Conservation (phyloP, 2,329 filamentous ascomycete species). For the Emericellopsis cladophorae region DNA sequence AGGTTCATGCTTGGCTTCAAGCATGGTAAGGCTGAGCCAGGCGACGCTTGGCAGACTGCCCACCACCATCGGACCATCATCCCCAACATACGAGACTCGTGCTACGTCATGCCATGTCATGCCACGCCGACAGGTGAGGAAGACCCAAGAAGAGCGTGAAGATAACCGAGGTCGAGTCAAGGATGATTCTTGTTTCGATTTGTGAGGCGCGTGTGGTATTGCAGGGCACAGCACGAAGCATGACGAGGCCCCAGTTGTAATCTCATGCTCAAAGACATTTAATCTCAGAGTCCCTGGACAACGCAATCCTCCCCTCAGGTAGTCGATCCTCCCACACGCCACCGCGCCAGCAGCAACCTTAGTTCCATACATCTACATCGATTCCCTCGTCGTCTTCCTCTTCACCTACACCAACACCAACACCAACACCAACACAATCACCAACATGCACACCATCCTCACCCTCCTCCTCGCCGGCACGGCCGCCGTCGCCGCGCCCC, state of each 20-base stretch:
- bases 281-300: background rate
- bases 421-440: no score
- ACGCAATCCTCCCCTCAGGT: background rate
- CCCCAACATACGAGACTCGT: constrained; percentile 8
- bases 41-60: background rate
- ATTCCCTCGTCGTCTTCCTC: background rate
- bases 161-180: background rate
- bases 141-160: background rate
- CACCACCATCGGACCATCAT: background rate
- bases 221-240: background rate
- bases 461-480: constrained; percentile 10
- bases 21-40: background rate
- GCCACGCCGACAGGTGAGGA: background rate
- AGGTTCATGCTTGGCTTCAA: background rate
- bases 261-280: background rate
- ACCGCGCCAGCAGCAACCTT: background rate
- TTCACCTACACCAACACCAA: background rate
- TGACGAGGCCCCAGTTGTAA: background rate
- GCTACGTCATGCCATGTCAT: constrained; percentile 7
- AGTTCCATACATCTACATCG: background rate
- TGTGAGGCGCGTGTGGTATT: background rate
- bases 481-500: constrained; percentile 10
- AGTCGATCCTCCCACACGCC: background rate
- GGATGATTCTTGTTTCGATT: no score
- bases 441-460: constrained; percentile 7